Percentiles rank a stretch among this genome's conserved stretches.
These are phyloP conservation scores for Mucor racemosus DNA, from an alignment of 371 early-diverging fungal species.

Conservation along the genomic window DNA sequence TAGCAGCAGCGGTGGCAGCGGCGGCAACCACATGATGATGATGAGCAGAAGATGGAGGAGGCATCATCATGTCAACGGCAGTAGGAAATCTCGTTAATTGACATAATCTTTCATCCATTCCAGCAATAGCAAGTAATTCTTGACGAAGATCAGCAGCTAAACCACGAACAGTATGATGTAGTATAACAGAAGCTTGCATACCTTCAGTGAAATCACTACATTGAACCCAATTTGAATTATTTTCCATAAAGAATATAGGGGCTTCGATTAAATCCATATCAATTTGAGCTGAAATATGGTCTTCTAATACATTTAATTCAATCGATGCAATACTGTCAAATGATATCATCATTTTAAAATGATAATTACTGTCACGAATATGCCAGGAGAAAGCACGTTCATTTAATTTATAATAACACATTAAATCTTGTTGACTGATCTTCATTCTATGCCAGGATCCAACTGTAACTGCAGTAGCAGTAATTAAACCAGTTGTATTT, in stretches of 20 bases:
- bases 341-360: conserved; percentile 74
- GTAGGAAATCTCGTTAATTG: conserved; percentile 41
- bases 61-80: conserved; percentile 10
- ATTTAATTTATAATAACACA: conserved; percentile 59
- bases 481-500: conserved; percentile 22
- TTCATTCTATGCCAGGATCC: conserved; percentile 83
- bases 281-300: conserved; percentile 57
- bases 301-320: conserved; percentile 37
- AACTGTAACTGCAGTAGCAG: conserved; percentile 65
- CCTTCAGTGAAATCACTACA: conserved; percentile 83
- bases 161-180: conserved; percentile 69
- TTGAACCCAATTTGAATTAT: conserved; percentile 56
- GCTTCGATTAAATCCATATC: conserved; percentile 63
- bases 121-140: conserved; percentile 46
- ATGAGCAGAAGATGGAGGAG: conserved; percentile 7
- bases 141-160: conserved; percentile 56
- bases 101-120: conserved; percentile 38
- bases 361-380: conserved; percentile 67
- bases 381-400: conserved; percentile 73
- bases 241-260: conserved; percentile 72
- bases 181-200: conserved; percentile 69
- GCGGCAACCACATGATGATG: neutral
- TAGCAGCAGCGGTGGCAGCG: neutral
- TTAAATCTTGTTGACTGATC: conserved; percentile 60
- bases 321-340: conserved; percentile 42